phyloP scores from a whole-genome alignment of 306 rosid genomes.

The Parietaria judaica region DNA sequence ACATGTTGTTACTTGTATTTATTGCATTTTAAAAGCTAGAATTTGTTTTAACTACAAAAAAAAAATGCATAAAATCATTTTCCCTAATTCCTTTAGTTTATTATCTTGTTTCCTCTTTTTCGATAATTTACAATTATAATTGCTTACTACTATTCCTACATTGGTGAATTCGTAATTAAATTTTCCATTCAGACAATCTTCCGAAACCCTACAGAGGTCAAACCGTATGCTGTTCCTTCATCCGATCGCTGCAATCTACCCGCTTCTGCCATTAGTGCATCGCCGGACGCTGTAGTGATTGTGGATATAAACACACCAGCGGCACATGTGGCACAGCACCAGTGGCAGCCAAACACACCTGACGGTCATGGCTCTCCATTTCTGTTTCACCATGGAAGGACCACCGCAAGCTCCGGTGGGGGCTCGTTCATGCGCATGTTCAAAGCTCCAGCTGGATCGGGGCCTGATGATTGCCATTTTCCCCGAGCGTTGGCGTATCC shows the following conservation, averaged over 20 bases:
- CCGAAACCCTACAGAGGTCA: constrained; percentile 78
- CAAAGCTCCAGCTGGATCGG: constrained; percentile 64
- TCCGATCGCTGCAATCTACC: constrained; percentile 93
- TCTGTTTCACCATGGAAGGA: constrained; percentile 84
- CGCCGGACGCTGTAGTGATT: constrained; percentile 68
- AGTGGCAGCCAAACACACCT: constrained; percentile 98
- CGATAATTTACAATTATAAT: not conserved
- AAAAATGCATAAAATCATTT: too few relatives aligned
- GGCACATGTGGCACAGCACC: constrained; percentile 83
- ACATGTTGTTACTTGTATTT: too few relatives aligned
- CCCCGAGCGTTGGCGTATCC: constrained; percentile 85
- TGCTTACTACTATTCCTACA: not conserved
- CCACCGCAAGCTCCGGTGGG: constrained; percentile 46
- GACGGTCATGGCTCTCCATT: constrained; percentile 96
- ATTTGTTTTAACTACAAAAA: too few relatives aligned
- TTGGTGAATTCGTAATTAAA: not conserved
- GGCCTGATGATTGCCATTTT: constrained; percentile 62
- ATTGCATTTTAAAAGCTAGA: too few relatives aligned
- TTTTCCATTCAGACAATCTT: constrained; percentile 71
- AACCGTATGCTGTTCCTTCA: constrained; percentile 66
- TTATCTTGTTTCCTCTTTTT: too few relatives aligned
- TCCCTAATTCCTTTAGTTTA: too few relatives aligned
- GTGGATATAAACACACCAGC: constrained; percentile 87
- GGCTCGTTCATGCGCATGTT: constrained; percentile 84
- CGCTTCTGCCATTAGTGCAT: constrained; percentile 85